A percentile compares a stretch with the other conserved stretches of the same genome.
These are phyloP conservation scores for Septoria petroselini DNA, from an alignment of 2,329 filamentous ascomycete genomes.

Conservation along the genomic window DNA sequence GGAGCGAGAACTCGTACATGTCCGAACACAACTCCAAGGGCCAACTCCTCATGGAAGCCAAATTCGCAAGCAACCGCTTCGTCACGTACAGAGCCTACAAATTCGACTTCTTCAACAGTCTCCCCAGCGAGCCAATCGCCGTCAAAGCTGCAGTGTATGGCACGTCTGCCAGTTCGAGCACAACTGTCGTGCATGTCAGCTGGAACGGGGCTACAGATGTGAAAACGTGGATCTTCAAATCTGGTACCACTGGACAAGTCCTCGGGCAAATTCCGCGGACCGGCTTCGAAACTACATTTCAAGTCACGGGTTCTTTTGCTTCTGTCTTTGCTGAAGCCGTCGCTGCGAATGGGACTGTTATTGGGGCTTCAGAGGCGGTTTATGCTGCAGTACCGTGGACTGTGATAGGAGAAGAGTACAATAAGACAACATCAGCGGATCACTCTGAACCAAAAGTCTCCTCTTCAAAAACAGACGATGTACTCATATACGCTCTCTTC, in stretches of 20 bases:
- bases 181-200: slow-evolving; percentile 31
- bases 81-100: slow-evolving; percentile 44
- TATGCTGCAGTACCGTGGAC: neutral
- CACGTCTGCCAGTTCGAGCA: slow-evolving; percentile 25
- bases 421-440: neutral
- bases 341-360: slow-evolving; percentile 13
- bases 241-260: neutral
- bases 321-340: slow-evolving; percentile 23
- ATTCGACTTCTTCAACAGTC: slow-evolving; percentile 38
- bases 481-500: neutral
- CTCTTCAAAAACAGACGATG: neutral
- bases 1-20: slow-evolving; percentile 18
- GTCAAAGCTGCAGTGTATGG: slow-evolving; percentile 36
- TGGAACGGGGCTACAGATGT: slow-evolving; percentile 43
- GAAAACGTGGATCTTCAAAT: slow-evolving; percentile 34
- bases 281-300: slow-evolving; percentile 21
- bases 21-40: slow-evolving; percentile 11
- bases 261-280: slow-evolving; percentile 4
- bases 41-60: slow-evolving; percentile 31
- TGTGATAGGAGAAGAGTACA: neutral
- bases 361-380: neutral
- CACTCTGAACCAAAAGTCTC: no score
- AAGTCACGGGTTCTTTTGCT: slow-evolving; percentile 22
- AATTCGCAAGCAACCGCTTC: slow-evolving; percentile 36
- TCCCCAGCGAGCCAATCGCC: slow-evolving; percentile 27